Evolutionary conservation across 1,284 basidiomycete genomes (phyloP).

Genomic region (Ganoderma lucidum): DNA sequence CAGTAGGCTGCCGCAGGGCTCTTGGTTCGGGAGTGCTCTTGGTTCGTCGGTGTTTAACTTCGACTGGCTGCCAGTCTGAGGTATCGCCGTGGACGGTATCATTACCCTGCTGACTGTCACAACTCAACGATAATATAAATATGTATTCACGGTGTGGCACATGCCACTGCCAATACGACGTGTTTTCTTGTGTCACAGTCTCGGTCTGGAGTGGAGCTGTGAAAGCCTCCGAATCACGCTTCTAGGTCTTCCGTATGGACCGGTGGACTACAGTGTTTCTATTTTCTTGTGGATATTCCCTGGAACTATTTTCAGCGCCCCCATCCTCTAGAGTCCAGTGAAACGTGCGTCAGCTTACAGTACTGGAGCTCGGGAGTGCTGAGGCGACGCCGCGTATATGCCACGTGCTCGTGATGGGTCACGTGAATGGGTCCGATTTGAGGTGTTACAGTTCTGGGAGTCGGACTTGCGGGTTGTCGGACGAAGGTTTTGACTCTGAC

Average conservation of each 20-base stretch:
- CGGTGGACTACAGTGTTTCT: too few species aligned
- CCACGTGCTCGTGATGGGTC: background rate
- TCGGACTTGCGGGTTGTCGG: background rate
- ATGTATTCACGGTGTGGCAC: background rate
- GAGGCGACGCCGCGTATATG: background rate
- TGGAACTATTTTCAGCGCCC: too few species aligned
- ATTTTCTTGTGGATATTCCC: too few species aligned
- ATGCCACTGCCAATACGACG: background rate
- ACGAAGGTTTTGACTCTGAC: background rate
- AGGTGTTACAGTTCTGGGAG: background rate
- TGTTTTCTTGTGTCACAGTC: background rate
- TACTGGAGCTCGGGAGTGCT: too few species aligned
- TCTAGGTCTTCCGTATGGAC: too few species aligned
- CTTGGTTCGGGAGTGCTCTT: too few species aligned
- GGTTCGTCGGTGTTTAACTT: too few species aligned
- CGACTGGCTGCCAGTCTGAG: background rate
- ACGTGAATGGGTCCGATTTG: background rate
- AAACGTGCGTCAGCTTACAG: too few species aligned
- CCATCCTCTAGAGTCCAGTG: too few species aligned
- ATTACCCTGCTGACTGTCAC: conserved; percentile 26
- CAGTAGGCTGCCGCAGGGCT: too few species aligned
- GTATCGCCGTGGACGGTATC: conserved; percentile 26
- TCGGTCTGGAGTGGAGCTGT: too few species aligned
- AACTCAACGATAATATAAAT: background rate
- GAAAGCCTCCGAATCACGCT: too few species aligned